Evolutionary conservation across 345 rosid species (phyloP).

Genomic region (Angophora floribunda): DNA sequence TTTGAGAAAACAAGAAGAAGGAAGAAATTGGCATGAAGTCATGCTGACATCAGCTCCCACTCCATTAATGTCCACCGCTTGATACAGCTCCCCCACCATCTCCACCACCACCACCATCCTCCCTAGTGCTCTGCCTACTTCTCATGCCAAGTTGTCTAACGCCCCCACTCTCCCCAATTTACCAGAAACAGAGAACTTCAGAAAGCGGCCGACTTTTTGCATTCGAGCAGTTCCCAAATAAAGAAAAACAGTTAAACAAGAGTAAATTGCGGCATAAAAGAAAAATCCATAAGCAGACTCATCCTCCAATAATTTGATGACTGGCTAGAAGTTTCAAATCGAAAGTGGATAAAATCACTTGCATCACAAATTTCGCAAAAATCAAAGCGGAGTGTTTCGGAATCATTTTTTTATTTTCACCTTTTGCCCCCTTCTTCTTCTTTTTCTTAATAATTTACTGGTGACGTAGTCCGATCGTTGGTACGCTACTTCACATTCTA

Average conservation of each 20-base stretch:
- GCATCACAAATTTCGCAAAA: neutral
- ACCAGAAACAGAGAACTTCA: neutral
- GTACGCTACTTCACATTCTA: accelerated
- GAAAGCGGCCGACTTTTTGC: neutral
- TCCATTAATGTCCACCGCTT: neutral
- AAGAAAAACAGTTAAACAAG: neutral
- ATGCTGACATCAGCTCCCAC: neutral
- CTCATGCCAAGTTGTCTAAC: neutral
- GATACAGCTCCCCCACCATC: neutral
- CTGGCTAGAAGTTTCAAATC: no score
- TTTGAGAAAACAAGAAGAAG: neutral
- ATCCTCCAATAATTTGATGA: neutral
- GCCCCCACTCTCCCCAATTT: neutral
- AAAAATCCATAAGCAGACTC: neutral
- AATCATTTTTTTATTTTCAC: neutral
- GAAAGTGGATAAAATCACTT: neutral
- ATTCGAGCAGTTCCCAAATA: neutral
- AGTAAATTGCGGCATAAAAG: neutral
- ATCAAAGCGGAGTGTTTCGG: neutral
- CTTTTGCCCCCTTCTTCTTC: neutral
- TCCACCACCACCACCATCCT: neutral
- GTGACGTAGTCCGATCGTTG: neutral
- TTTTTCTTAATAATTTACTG: neutral
- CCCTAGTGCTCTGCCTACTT: neutral
- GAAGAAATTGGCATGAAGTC: neutral